Evolutionary conservation across 352 stramenopile species (phyloP).

Genomic region (Hyaloperonospora brassicae): DNA sequence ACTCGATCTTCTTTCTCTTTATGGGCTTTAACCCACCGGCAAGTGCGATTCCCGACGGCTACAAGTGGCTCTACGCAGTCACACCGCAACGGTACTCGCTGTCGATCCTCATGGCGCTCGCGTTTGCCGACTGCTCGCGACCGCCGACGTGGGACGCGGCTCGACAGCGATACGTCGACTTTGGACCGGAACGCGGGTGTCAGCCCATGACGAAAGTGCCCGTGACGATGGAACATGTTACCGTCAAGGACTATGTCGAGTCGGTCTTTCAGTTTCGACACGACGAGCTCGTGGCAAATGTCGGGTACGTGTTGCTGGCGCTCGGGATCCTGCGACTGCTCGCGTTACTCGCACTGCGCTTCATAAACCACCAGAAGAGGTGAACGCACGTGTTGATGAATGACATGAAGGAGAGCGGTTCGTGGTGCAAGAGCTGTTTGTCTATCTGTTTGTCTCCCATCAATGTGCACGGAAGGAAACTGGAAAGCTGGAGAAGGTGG

Average conservation of each 20-base stretch:
- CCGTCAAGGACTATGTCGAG: conserved; percentile 39
- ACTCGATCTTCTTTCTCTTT: conserved; percentile 33
- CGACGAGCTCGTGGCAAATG: conserved; percentile 37
- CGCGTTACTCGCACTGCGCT: conserved; percentile 36
- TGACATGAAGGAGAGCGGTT: too few species aligned
- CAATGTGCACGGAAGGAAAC: too few species aligned
- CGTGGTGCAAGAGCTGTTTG: too few species aligned
- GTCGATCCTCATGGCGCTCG: conserved; percentile 15
- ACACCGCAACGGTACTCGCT: conserved; percentile 25
- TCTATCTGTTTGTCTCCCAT: too few species aligned
- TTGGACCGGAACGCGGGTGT: conserved; percentile 30
- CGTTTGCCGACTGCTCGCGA: background rate
- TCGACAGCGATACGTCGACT: background rate
- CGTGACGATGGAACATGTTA: conserved; percentile 18
- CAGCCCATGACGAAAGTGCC: conserved; percentile 27
- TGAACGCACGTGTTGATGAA: conserved; percentile 5
- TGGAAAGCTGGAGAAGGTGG: too few species aligned
- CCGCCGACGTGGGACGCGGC: background rate
- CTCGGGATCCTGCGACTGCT: conserved; percentile 39
- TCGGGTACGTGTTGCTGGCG: conserved; percentile 28
- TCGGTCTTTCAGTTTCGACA: conserved; percentile 42
- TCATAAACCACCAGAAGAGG: conserved; percentile 42
- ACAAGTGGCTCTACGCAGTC: conserved; percentile 21
- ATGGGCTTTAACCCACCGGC: conserved; percentile 33
- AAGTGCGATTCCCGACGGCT: conserved; percentile 23